Percentiles rank a stretch among this genome's conserved stretches.
phyloP scores from a whole-genome alignment of 2,329 filamentous ascomycete species.

The Phialophora tarda region DNA sequence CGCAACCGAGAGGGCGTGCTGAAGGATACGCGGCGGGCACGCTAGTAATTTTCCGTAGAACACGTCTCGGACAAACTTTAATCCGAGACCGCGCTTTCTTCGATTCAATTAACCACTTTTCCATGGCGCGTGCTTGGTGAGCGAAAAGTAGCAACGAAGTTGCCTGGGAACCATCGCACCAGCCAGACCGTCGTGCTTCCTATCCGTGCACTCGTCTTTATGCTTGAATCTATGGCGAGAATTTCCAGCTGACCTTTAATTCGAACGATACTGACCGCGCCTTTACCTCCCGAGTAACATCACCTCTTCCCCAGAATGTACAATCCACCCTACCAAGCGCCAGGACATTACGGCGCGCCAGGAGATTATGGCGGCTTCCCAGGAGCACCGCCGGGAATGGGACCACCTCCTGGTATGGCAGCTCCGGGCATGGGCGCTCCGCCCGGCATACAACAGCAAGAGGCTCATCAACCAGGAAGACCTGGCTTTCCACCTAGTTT shows the following conservation, averaged over 20 bases:
- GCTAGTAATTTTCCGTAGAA: background rate
- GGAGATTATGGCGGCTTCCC: slow-evolving; percentile 76
- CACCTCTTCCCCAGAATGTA: slow-evolving; percentile 21
- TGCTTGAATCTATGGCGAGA: background rate
- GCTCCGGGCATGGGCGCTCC: slow-evolving; percentile 76
- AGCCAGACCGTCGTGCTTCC: background rate
- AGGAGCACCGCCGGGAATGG: slow-evolving; percentile 79
- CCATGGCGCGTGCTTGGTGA: background rate
- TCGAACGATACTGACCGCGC: background rate
- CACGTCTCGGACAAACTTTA: background rate
- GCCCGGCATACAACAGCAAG: slow-evolving; percentile 77
- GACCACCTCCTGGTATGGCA: slow-evolving; percentile 83
- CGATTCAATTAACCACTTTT: background rate
- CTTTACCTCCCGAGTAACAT: background rate
- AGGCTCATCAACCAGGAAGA: slow-evolving; percentile 75
- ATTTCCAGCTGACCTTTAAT: background rate
- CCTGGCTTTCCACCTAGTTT: slow-evolving; percentile 83
- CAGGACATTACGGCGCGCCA: slow-evolving; percentile 71
- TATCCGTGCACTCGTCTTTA: background rate
- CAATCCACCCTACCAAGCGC: slow-evolving; percentile 36
- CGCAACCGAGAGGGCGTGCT: too few species aligned
- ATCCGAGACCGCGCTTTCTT: background rate
- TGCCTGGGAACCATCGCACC: background rate
- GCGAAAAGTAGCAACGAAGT: background rate
- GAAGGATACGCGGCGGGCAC: too few species aligned